Conservation (phyloP, 192 early-diverging fungal species). For the Backusella parvicylindrica region DNA sequence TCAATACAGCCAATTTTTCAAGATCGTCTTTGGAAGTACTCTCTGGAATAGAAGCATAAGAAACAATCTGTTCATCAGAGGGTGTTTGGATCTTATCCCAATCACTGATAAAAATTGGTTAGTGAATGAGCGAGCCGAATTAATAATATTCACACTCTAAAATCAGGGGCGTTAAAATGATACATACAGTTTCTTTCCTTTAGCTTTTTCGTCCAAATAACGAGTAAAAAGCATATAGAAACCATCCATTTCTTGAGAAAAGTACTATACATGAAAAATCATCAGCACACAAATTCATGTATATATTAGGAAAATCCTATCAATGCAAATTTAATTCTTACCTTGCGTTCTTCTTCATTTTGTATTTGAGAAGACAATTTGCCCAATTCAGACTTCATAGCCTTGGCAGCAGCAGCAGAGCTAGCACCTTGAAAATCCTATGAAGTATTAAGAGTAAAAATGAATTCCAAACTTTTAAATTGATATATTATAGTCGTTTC, state of each 20-base stretch:
- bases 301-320: not conserved
- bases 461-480: not conserved
- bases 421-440: conserved; percentile 59
- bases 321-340: conserved; percentile 8
- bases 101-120: conserved; percentile 51
- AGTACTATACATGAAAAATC: conserved; percentile 39
- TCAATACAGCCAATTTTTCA: conserved; percentile 94
- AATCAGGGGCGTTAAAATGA: not conserved
- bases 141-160: not conserved
- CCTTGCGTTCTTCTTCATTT: conserved; percentile 57
- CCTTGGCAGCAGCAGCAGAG: conserved; percentile 59
- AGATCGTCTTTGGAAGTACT: conserved; percentile 58
- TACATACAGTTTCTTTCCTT: conserved; percentile 73
- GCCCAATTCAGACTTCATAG: conserved; percentile 75
- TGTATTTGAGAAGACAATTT: conserved; percentile 53
- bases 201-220: conserved; percentile 78
- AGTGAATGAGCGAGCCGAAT: not conserved
- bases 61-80: conserved; percentile 80
- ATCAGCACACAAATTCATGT: not conserved
- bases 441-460: not conserved
- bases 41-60: conserved; percentile 69
- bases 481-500: not conserved
- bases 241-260: conserved; percentile 80
- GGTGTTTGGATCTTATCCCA: conserved; percentile 96
- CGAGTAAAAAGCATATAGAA: conserved; percentile 83